Conservation (phyloP, 169 alveolate genomes). For the Plasmodium inui region DNA sequence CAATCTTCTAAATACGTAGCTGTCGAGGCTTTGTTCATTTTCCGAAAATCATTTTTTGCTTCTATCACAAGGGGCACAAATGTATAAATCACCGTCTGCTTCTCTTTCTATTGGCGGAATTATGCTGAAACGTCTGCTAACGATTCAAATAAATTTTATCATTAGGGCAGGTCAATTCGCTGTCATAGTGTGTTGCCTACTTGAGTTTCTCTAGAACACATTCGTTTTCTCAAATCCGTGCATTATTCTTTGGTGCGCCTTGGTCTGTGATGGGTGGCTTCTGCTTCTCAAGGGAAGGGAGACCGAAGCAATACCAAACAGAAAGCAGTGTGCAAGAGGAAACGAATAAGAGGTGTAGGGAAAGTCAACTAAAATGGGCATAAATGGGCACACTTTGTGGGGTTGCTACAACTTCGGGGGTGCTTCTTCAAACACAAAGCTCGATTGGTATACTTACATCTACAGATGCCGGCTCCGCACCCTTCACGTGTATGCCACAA, state of each 20-base stretch:
- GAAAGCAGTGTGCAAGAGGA: neutral
- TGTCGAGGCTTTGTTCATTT: neutral
- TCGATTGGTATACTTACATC: neutral
- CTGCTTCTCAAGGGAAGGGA: neutral
- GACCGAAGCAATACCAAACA: neutral
- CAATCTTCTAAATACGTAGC: neutral
- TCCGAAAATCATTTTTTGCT: slow-evolving; percentile 2
- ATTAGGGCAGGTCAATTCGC: neutral
- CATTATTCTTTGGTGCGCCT: neutral
- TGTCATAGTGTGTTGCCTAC: slow-evolving; percentile 9
- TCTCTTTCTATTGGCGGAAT: neutral
- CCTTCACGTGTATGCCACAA: neutral
- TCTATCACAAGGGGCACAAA: neutral
- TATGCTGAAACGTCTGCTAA: neutral
- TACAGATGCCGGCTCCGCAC: neutral
- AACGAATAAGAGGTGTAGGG: neutral
- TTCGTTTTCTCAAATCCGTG: neutral
- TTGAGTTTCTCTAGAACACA: neutral
- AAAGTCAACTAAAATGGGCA: neutral
- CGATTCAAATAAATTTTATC: slow-evolving; percentile 7
- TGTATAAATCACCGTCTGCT: neutral
- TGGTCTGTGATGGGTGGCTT: neutral
- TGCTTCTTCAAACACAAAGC: neutral
- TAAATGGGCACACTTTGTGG: neutral
- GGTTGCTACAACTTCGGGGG: neutral